Base-by-base conservation (phyloP, 2,329 filamentous ascomycete species). In the Ustulina deusta region DNA sequence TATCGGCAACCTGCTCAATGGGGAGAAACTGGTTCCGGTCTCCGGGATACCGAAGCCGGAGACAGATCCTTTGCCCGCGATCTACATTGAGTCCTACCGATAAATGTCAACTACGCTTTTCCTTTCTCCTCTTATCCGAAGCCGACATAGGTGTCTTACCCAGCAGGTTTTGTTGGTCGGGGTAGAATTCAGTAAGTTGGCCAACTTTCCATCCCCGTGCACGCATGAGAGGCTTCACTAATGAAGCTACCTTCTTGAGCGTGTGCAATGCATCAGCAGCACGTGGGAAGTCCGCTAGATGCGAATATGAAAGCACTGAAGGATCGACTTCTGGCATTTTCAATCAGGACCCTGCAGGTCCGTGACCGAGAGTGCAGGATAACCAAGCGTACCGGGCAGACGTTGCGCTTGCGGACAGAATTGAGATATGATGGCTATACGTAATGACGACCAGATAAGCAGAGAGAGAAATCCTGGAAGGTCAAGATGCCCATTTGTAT, bases 211-310 rank as follows among this genome's bases (percentile, higher is more conserved):
- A 98, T 63, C 86, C 86, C 49, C 93, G 89, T 55, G 93, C 93
- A 71, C 93, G 87, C 94, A 98, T 98, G 70, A 98, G 93, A 20
- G 95, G 95, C 79, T 97, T 97, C 69, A 97, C 94, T 65, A 97
- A 81, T 29, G 94, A 97, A 2, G 93, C 93, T 46, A 97, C 86
- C 79, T 92, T 94, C 74, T 90, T 91, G 27, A 98, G 85, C 65
- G 87, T 88, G 40, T 87, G 80, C 20, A 88, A 76, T 15, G 86
- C 86, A 66, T 88, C 85, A 17, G 78, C 75, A 22, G 84, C 81
- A 2, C 84, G 82, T 1, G 83, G 81, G 36, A 85, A 81, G 25
- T 80, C 76, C 9, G 77, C 78, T 61, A 88, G 74, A 72, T 88
- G 86, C 40, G 83, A 83, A 74, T 82, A 88, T 7, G 81, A 82